A percentile compares a stretch with the other conserved stretches of the same genome.
phyloP scores from a whole-genome alignment of 441 rosid genomes.

The Mallotus repandus region DNA sequence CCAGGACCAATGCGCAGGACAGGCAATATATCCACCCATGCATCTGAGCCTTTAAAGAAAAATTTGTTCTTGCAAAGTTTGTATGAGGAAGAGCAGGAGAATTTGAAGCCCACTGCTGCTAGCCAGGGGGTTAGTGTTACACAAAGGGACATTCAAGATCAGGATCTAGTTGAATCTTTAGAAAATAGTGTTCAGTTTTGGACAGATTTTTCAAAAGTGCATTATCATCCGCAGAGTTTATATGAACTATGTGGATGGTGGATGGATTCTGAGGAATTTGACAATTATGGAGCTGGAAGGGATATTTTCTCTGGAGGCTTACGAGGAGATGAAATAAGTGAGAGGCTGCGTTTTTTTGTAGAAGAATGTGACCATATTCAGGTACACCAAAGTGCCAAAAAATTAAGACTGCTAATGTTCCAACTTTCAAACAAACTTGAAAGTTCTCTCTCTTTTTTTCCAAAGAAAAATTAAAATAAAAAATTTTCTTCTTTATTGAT shows the following conservation, averaged over 20 bases:
- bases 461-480: background rate
- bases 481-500: background rate
- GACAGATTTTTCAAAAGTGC: conserved; percentile 92
- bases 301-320: conserved; percentile 59
- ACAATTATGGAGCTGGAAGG: conserved; percentile 77
- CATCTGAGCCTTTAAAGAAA: conserved; percentile 52
- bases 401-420: no score
- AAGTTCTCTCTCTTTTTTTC: background rate
- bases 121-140: conserved; percentile 29
- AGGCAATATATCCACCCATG: conserved; percentile 59
- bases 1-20: conserved; percentile 43
- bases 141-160: conserved; percentile 47
- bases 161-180: conserved; percentile 65
- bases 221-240: conserved; percentile 77
- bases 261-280: conserved; percentile 53
- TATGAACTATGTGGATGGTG: conserved; percentile 71
- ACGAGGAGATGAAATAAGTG: conserved; percentile 71
- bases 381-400: conserved; percentile 34
- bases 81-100: conserved; percentile 53
- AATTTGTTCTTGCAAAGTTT: conserved; percentile 81
- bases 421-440: no score
- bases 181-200: conserved; percentile 69
- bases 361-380: conserved; percentile 95
- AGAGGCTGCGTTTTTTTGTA: conserved; percentile 74
- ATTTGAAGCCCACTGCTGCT: conserved; percentile 19